Base-by-base conservation (phyloP, 352 stramenopile genomes). In the Globisporangium ultimum region DNA sequence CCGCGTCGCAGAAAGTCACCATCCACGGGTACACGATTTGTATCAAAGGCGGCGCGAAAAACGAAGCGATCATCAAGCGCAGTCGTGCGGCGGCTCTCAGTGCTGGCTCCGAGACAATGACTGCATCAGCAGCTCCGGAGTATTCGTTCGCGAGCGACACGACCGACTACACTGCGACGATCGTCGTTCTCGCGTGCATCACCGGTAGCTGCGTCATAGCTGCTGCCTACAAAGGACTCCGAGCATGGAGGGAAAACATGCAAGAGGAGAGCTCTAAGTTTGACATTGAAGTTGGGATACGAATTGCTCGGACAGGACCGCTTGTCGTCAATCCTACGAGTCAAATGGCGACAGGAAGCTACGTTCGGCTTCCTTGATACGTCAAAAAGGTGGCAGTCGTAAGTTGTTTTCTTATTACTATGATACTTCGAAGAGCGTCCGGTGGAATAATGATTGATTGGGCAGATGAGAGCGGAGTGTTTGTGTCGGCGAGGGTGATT, bases 21-120 rank as follows among this genome's bases (percentile, higher is more conserved):
- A 28, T 63, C 24, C 42, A 63, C 10, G 36, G 42, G 24, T 48
- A 32, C 41, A 28, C 14, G 13, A 45, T 63, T 21, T 63, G 57
- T 20, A 56, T 63, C 40, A 48, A 50, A 2, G 41, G 32, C 2
- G 42, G 45, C 14, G 28, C 22, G 13, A 53, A 58, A 6, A 45
- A 62, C 24, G 15, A 21, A 24, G 32, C 12, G 9, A 17, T 51
- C 17, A 62, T 55, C 55, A 17, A 62, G 12, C 47, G 55, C n/a
- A 13, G 45, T 12, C 55, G 55, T n/a, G 32, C 46, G 8, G 14
- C 18, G 8, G 42, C 32, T 45, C 24, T 20, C 20, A 34, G 11
- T 38, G 18, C 7, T 9, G 10, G 34, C 15, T 41, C 42, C 15
- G 9, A 32, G n/a, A 43, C 53, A 20, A 15, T 36, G n/a, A 15